These are phyloP conservation scores for Penicillium roqueforti DNA, from an alignment of 495 filamentous ascomycete species.

Conservation along the genomic window DNA sequence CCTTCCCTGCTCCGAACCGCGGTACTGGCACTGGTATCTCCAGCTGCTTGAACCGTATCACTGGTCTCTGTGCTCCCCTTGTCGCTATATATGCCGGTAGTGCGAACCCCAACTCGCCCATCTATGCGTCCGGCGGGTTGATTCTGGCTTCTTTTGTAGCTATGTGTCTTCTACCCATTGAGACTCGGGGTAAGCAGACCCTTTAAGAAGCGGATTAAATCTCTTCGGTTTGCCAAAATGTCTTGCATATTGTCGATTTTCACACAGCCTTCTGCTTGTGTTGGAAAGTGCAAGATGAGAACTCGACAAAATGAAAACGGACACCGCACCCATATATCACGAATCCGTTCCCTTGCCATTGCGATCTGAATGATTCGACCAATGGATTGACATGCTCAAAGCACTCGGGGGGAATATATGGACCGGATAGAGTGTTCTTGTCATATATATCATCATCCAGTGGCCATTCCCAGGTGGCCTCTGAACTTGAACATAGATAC, in stretches of 20 bases:
- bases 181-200: conserved; percentile 49
- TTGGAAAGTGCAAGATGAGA: neutral
- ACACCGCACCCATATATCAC: neutral
- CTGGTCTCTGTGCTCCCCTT: conserved; percentile 55
- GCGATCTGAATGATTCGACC: neutral
- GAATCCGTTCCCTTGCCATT: neutral
- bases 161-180: conserved; percentile 51
- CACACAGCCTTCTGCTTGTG: neutral
- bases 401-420: neutral
- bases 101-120: conserved; percentile 43
- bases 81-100: conserved; percentile 49
- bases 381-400: neutral
- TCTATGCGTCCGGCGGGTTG: conserved; percentile 50
- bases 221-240: neutral
- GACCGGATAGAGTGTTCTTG: neutral
- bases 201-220: conserved; percentile 27
- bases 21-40: conserved; percentile 57
- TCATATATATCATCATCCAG: neutral
- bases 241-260: neutral
- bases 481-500: neutral
- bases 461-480: neutral
- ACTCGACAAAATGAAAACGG: neutral
- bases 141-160: conserved; percentile 50
- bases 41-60: conserved; percentile 53
- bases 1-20: conserved; percentile 55